Base-by-base conservation (phyloP, 805 yeast species). In the Teunomyces aglyptinius region DNA sequence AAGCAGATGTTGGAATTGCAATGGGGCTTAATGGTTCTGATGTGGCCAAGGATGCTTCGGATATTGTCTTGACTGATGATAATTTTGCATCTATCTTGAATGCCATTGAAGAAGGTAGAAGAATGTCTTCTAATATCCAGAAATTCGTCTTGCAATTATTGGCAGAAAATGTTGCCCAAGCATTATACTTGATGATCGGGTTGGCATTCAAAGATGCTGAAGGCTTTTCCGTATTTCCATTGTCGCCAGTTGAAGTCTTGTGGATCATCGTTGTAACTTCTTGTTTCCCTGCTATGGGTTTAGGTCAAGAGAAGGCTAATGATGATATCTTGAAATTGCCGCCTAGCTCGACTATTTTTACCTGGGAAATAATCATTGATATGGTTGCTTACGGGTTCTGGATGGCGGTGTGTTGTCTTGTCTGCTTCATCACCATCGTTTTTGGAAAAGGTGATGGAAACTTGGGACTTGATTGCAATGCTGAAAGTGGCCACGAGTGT, bases 391-490 rank as follows among this genome's bases (percentile, higher is more conserved):
- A 68, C 47, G 76, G 75, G 5, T 47, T 67, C 29, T 65, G 67
- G 68, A 71, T 71, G 76, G 75, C 75, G 2, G 69, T 59, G 1
- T 61, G 68, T 43, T 69, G 75, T 54, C 61, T 70, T 48, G 49
- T 61, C n/a, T 62, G 68, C 32, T 71, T 69, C 45, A 67, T 64
- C 13, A 56, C 66, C 29, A 62, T 70, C 45, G 75, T 71, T 3
- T 70, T 51, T 46, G 74, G 73, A 5, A 53, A 51, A 29, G 75
- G 75, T 10, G 61, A 70, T 50, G 75, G 75, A 2, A 45, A 70
- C 49, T 59, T 71, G 48, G 75, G 76, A 6, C 34, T 20, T 24
- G 58, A 65, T 46, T 71, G 76, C 55, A 71, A 71, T 56, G 43
- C 53, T 7, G 59, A 63, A 8, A 47, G 54, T 24, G 19, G 49